Evolutionary conservation across 345 rosid species (phyloP).

Genomic region (Gossypium bickii): DNA sequence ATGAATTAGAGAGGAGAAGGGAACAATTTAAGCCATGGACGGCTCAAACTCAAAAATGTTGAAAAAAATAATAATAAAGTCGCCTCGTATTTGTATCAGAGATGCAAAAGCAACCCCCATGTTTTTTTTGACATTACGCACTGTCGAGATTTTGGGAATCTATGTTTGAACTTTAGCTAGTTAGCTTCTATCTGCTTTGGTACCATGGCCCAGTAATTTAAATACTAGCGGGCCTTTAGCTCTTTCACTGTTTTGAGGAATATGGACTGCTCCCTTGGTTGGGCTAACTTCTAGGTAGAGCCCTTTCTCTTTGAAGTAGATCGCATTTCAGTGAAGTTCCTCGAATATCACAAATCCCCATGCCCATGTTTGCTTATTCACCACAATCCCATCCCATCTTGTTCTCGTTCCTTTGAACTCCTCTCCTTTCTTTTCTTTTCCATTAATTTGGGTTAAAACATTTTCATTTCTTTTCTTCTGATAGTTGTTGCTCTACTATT

Average conservation of each 20-base stretch:
- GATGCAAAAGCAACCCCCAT: background rate
- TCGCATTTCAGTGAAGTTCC: background rate
- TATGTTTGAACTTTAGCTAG: too few species aligned
- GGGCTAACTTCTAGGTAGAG: background rate
- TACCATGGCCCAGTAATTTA: background rate
- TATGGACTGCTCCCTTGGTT: background rate
- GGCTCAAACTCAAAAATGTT: too few species aligned
- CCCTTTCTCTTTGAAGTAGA: background rate
- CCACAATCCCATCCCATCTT: background rate
- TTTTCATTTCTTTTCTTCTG: background rate
- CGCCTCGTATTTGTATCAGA: too few species aligned
- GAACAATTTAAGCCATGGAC: too few species aligned
- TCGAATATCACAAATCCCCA: background rate
- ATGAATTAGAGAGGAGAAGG: background rate
- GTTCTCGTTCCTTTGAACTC: too few species aligned
- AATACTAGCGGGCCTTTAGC: background rate
- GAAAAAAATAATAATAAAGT: too few species aligned
- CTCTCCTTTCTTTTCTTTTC: too few species aligned
- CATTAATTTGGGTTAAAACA: too few species aligned
- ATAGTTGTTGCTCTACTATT: background rate
- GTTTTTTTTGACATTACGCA: background rate
- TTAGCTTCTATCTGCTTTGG: background rate
- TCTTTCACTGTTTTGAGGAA: background rate
- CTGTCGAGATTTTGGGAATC: background rate
- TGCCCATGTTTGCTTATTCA: background rate